Base-by-base conservation (phyloP, 176 grass and related monocot species). In the Carex myosuroides region DNA sequence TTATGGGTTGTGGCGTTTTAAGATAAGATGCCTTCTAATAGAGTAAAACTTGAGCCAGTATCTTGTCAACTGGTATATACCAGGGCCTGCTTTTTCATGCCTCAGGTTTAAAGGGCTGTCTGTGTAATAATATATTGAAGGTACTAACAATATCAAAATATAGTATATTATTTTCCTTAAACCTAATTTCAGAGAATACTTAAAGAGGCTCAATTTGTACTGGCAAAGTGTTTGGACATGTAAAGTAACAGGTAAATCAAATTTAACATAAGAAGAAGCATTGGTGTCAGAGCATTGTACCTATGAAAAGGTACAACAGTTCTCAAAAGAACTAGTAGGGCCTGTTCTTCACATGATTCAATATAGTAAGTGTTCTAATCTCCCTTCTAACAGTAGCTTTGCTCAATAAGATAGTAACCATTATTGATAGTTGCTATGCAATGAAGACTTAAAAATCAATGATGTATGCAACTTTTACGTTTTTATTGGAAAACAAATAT, bases 221-320 rank as follows among this genome's bases (percentile, higher is more conserved):
- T 68, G 83, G 21, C 72, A 89, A 87, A 94, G 88, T 77, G 50
- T 98, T 39, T 98, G 91, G 95, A 87, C 86, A 3, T 98, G 95
- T 86, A 91, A 93, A 83, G 62, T 91, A 73, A 92, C 87, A n/a
- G 90, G 95, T 71, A 98, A 98, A 87, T 83, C 87, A 61, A 93
- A 93, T 80, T 84, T 98, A 86, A 93, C 95, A 70, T 98, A 94
- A 62, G 87, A 94, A 83, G 92, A 98, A 91, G 95, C 95, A 88
- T 53, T 98, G 87, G 86, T 91, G 21, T 94, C 89, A 29, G 92
- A 98, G 86, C 66, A 88, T 68, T 86, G 35, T 55, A 91, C 92
- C 44, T 85, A 85, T 53, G 89, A 90, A 22, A 98, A 98, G 86
- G 90, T 94, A 86, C 92, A 98, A 50, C 85, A 90, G 18, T 84